A percentile compares a stretch with the other conserved stretches of the same genome.
phyloP scores from a whole-genome alignment of 1,139 yeast species.

The Ogataea hybrid region DNA sequence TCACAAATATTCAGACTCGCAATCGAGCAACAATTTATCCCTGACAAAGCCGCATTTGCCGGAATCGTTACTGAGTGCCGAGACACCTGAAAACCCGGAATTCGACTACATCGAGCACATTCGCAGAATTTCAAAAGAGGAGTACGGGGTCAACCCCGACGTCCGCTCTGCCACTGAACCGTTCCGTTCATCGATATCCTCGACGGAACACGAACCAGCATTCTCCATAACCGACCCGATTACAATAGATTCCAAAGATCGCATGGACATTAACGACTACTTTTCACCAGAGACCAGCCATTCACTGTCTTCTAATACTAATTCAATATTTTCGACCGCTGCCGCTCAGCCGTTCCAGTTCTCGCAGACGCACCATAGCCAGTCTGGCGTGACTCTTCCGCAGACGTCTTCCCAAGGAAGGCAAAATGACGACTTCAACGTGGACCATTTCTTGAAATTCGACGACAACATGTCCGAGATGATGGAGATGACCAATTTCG shows the following conservation, averaged over 20 bases:
- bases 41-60: constrained; percentile 23
- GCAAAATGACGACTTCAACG: constrained; percentile 26
- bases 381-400: constrained; percentile 5
- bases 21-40: constrained; percentile 14
- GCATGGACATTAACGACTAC: constrained; percentile 18
- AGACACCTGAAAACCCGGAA: constrained; percentile 24
- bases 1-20: not conserved
- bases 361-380: constrained; percentile 1
- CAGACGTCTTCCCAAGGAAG: constrained; percentile 6
- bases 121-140: constrained; percentile 33
- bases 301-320: constrained; percentile 30
- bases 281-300: constrained; percentile 30
- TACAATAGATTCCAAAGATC: constrained; percentile 19
- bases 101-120: constrained; percentile 36
- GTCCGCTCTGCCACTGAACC: constrained; percentile 8
- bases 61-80: constrained; percentile 13
- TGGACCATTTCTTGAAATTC: constrained; percentile 31
- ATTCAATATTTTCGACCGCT: constrained; percentile 27
- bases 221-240: constrained; percentile 21
- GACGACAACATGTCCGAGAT: constrained; percentile 27
- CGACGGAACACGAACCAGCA: constrained; percentile 17
- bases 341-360: constrained; percentile 9
- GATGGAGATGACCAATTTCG: constrained; percentile 28
- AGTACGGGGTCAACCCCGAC: constrained; percentile 29
- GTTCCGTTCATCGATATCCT: constrained; percentile 12